Percentiles rank a stretch among this genome's conserved stretches.
Conservation (phyloP, 192 early-diverging fungal genomes). For the Entomortierella beljakovae region DNA sequence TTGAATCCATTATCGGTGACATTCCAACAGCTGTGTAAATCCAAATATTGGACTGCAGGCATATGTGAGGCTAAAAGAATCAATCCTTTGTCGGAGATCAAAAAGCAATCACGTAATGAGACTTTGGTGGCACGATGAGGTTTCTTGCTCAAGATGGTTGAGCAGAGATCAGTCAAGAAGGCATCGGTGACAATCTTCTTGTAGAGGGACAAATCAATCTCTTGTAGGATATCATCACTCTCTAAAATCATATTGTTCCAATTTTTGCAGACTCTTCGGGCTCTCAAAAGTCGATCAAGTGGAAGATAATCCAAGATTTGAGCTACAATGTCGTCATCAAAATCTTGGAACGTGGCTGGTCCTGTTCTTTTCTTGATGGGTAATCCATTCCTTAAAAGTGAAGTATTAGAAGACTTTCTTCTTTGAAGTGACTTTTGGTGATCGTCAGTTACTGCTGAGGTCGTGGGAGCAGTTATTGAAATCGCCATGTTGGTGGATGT, state of each 20-base stretch:
- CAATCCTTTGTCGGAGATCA: conserved; percentile 72
- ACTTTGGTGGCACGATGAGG: conserved; percentile 44
- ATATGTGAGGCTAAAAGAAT: conserved; percentile 54
- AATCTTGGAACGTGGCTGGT: conserved; percentile 33
- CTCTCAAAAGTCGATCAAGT: conserved; percentile 52
- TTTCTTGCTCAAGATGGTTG: conserved; percentile 55
- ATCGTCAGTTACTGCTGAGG: background rate
- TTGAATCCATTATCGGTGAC: conserved; percentile 73
- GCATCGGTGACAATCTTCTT: conserved; percentile 72
- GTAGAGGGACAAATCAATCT: conserved; percentile 67
- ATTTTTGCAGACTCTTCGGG: conserved; percentile 58
- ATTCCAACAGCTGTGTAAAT: conserved; percentile 78
- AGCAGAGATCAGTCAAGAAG: conserved; percentile 50
- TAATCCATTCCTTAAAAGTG: background rate
- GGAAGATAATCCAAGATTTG: conserved; percentile 62
- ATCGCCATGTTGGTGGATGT: conserved; percentile 16
- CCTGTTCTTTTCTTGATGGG: conserved; percentile 15
- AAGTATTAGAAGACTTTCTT: background rate
- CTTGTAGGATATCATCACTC: conserved; percentile 52
- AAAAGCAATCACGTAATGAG: conserved; percentile 76
- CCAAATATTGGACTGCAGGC: conserved; percentile 57
- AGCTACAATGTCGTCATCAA: conserved; percentile 49
- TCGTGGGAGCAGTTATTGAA: background rate
- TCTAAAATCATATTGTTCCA: conserved; percentile 61
- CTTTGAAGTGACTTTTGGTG: background rate